Evolutionary conservation across 148 eudicot genomes (phyloP), one percentile per base, ranked within the genome.

Genomic region (Drosera capensis): DNA sequence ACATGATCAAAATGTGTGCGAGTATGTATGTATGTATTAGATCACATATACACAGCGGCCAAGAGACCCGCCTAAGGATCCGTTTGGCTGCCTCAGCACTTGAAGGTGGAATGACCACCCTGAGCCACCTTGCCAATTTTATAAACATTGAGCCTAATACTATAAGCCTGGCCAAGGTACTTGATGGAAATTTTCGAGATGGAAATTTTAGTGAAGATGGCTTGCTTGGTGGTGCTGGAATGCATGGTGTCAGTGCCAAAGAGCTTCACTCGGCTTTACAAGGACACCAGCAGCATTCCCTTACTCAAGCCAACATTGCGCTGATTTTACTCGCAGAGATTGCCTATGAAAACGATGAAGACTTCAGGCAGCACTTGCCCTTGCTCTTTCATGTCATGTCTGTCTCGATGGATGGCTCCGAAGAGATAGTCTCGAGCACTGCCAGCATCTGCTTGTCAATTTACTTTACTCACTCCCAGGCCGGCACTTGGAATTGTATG

Each of bases 391-490:
- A 90, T 21, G 99, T 90, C 48, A 90, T 82, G 6, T 90, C 85
- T 64, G 99, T 90, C 54, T 81, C 93, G 8, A 90, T 90, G 99
- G 99, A 90, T 55, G 85, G 99, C 54, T 90, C 99, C 8, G 99
- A 90, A 68, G 99, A 90, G 60, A 90, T 90, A 55, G 99, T 43
- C 71, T 90, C 48, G 93, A 90, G 70, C 99, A 90, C 68, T 90
- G 99, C 68, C 99, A 90, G 59, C 99, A 90, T 44, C 67, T 90
- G 34, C 88, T 90, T 20, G 99, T 90, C 41, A 90, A 90, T 67
- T 64, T 90, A 45, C 56, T 90, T 1, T 90, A 90, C 62, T 90
- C 99, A 1, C 79, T 90, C 26, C 95, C 99, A n/a, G 99, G 99
- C 24, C 66, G 99, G 43, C 99, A 90, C 66, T 58, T 90, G 65